Evolutionary conservation across 192 early-diverging fungal genomes (phyloP), one percentile per base, ranked within the genome.

Genomic region (Coemansia sp.): DNA sequence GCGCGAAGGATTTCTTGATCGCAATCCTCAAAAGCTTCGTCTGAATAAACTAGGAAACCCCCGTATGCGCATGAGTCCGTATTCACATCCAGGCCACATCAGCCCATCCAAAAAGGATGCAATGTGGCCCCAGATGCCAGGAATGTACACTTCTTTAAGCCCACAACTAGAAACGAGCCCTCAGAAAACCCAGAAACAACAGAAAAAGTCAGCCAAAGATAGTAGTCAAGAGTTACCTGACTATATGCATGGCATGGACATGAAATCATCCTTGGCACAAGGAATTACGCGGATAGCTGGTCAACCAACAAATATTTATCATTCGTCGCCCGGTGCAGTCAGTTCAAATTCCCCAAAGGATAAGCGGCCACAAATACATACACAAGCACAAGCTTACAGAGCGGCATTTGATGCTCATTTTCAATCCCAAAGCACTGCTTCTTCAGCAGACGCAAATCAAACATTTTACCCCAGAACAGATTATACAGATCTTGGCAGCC

Each of bases 1-100:
- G 29, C 63, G 63, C 12, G 70, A 59, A 29, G 70, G 63, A 20
- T 60, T 71, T 3, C 51, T 71, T 21, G 70, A 71, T 35, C 35
- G 39, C n/a, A 52, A 53, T n/a, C 70, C 62, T 4, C 62, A 59
- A 21, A 65, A 65, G n/a, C 39, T 71, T 20, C 63, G 57, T 4
- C 42, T 71, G 37, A 37, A 39, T 6, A 63, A 60, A n/a, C 48
- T 51, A 9, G 58, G 46, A 18, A 59, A 18, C 30, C 63, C 45
- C 7, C 58, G 58, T 21, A 23, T 55, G 28, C 63, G 58, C 7
- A 18, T 35, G 31, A 45, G 42, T 26, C 57, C 70, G 2, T 70
- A 63, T 10, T 10, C 21, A 29, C 45, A 51, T 51, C 25, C 48
- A 26, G 13, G 9, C 0, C 48, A 51, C 26, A 7, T 4, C 9